Evolutionary conservation across 805 yeast genomes (phyloP).

Genomic region (Wickerhamomyces queroliae): DNA sequence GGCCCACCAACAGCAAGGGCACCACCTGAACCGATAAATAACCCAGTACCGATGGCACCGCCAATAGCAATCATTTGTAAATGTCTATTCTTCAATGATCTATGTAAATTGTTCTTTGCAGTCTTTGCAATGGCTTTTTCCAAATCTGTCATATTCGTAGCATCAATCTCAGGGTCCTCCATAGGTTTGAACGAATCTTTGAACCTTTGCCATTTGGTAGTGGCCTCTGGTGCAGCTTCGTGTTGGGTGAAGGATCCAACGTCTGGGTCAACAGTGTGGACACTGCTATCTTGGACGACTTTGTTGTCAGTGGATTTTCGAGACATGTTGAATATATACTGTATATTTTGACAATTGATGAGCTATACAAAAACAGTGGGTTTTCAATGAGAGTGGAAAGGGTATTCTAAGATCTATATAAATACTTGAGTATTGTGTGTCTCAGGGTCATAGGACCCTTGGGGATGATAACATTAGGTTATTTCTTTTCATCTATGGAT

Average conservation of each 20-base stretch:
- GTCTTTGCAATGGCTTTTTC: conserved; percentile 44
- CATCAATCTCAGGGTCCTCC: conserved; percentile 15
- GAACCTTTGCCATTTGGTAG: conserved; percentile 4
- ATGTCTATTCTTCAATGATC: conserved; percentile 46
- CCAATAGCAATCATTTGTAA: conserved; percentile 62
- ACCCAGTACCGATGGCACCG: conserved; percentile 69
- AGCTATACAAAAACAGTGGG: too few relatives aligned
- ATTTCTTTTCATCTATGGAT: too few relatives aligned
- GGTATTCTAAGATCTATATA: too few relatives aligned
- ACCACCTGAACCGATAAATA: conserved; percentile 60
- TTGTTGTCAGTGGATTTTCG: not conserved
- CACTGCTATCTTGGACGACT: not conserved
- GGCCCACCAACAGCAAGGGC: conserved; percentile 58
- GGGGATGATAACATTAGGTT: too few relatives aligned
- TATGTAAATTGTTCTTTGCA: conserved; percentile 45
- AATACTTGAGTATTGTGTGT: too few relatives aligned
- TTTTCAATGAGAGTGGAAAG: too few relatives aligned
- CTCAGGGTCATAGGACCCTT: too few relatives aligned
- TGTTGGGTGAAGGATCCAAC: conserved; percentile 1
- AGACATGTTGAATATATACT: too few relatives aligned
- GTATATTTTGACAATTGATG: too few relatives aligned
- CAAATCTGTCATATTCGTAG: conserved; percentile 35
- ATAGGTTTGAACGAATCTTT: conserved; percentile 8
- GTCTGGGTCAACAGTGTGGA: conserved; percentile 1
- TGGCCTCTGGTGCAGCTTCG: conserved; percentile 1